phyloP scores from a whole-genome alignment of 257 asterid species.

The Nicotiana tomentosiformis region DNA sequence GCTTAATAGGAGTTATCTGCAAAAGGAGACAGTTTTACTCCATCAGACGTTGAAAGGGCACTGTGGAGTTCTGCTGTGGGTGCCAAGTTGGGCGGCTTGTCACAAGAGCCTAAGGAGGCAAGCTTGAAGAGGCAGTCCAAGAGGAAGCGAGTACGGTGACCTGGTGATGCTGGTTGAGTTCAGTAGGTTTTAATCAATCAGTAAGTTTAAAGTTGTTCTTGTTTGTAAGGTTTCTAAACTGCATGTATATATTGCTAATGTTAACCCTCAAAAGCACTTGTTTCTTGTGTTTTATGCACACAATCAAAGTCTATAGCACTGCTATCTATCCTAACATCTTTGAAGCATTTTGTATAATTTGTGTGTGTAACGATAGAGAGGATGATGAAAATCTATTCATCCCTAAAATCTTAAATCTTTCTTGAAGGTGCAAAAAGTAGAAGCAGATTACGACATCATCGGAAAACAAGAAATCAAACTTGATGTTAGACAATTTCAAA shows the following conservation, averaged over 20 bases:
- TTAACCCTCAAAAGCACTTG: neutral
- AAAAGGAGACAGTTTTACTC: conserved; percentile 40
- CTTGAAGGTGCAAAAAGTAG: neutral
- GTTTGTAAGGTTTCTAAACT: neutral
- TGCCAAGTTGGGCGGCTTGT: conserved; percentile 23
- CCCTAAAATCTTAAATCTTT: neutral
- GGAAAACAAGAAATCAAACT: neutral
- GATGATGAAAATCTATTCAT: neutral
- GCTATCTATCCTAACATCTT: neutral
- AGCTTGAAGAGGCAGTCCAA: conserved; percentile 21
- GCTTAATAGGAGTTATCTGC: conserved; percentile 44
- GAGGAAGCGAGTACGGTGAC: conserved; percentile 49
- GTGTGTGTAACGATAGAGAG: neutral
- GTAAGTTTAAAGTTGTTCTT: neutral
- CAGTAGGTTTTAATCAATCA: neutral
- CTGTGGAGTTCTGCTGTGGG: conserved; percentile 55
- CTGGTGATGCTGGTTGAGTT: neutral
- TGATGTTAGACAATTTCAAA: neutral
- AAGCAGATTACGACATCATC: neutral
- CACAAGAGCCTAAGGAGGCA: conserved; percentile 22
- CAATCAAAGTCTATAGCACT: neutral
- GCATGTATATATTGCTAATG: conserved; percentile 4
- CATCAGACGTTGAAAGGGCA: conserved; percentile 88
- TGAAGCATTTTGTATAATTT: neutral
- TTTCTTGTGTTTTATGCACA: neutral